Conservation (phyloP, 2,329 filamentous ascomycete species). For the Ramichloridium luteum region DNA sequence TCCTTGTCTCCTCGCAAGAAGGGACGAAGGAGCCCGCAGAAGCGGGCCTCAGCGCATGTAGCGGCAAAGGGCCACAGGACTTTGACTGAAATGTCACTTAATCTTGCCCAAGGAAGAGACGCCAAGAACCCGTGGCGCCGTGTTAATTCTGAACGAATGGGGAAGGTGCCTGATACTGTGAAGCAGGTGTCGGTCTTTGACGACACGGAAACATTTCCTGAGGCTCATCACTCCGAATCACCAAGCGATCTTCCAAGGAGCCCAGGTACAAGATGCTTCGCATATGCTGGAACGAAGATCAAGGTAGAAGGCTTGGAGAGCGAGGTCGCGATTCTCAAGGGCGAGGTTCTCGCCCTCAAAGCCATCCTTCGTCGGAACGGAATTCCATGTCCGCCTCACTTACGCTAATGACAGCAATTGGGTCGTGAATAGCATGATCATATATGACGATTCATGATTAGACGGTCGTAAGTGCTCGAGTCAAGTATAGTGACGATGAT, state of each 20-base stretch:
- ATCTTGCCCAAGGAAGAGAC: not conserved
- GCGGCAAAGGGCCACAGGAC: not conserved
- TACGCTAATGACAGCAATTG: slow-evolving; percentile 14
- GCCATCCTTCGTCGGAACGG: slow-evolving; percentile 16
- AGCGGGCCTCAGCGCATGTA: not conserved
- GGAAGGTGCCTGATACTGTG: not conserved
- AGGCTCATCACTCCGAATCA: not conserved
- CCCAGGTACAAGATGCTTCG: no score
- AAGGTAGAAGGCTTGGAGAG: slow-evolving; percentile 14
- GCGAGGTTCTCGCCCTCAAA: slow-evolving; percentile 18
- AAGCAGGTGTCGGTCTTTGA: not conserved
- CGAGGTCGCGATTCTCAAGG: slow-evolving; percentile 18
- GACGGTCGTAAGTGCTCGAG: no score
- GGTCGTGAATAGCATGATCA: no score
- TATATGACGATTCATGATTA: no score
- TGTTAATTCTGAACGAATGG: not conserved
- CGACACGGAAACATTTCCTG: not conserved
- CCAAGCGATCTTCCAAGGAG: not conserved
- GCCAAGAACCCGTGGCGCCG: not conserved
- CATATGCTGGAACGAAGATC: slow-evolving; percentile 10
- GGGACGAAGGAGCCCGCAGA: not conserved
- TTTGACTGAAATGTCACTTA: not conserved
- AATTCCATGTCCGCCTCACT: slow-evolving; percentile 8
- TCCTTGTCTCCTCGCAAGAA: slow-evolving; percentile 13
- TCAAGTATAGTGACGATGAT: no score